phyloP scores from a whole-genome alignment of 768 basidiomycete species.

The Leucogyrophana mollusca region DNA sequence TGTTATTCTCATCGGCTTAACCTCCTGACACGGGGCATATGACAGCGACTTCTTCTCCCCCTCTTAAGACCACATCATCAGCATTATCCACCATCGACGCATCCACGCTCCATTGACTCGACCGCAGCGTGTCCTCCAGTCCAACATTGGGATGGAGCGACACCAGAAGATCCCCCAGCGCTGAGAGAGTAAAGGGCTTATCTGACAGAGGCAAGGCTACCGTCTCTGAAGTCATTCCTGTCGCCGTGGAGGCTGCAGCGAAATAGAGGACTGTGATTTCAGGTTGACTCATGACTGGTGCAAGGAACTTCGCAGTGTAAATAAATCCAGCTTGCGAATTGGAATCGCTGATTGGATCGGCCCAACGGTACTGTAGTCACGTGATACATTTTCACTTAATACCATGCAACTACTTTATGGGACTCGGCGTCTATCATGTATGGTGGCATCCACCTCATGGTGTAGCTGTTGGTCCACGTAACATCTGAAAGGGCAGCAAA shows the following conservation, averaged over 20 bases:
- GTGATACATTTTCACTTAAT: too few relatives aligned
- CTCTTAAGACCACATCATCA: constrained; percentile 45
- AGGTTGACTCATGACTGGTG: constrained; percentile 4
- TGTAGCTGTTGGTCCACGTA: too few relatives aligned
- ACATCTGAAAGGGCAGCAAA: too few relatives aligned
- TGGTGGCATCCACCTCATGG: too few relatives aligned
- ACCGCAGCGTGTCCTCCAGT: constrained; percentile 52
- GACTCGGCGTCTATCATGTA: too few relatives aligned
- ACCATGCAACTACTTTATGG: too few relatives aligned
- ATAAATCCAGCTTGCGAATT: too few relatives aligned
- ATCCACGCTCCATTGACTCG: constrained; percentile 77
- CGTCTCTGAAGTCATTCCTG: constrained; percentile 53
- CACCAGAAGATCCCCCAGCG: constrained; percentile 49
- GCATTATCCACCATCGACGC: constrained; percentile 75
- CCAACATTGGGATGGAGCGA: constrained; percentile 50
- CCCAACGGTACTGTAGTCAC: too few relatives aligned
- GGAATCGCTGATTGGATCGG: too few relatives aligned
- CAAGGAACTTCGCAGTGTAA: too few relatives aligned
- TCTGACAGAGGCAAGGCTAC: constrained; percentile 46
- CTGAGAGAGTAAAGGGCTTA: constrained; percentile 46
- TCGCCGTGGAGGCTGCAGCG: constrained; percentile 67
- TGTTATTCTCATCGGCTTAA: too few relatives aligned
- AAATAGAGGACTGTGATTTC: constrained; percentile 55
- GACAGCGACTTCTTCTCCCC: constrained; percentile 77
- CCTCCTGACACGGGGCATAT: constrained; percentile 86